Evolutionary conservation across 257 asterid species (phyloP).

Genomic region (Paraleonurus japonicus): DNA sequence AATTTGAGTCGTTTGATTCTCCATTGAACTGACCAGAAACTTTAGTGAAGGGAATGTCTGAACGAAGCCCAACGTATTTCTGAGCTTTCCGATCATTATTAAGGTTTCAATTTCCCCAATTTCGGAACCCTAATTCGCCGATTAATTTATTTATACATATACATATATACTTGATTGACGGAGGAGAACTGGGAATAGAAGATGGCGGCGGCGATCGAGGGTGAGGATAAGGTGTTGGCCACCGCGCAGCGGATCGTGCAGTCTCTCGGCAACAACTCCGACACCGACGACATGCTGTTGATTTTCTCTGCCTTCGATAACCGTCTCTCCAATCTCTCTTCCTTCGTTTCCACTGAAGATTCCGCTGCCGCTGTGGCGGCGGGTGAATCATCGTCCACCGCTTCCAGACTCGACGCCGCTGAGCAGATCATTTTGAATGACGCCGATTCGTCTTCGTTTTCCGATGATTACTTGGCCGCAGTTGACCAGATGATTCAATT

Average conservation of each 20-base stretch:
- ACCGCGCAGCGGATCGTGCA: slow-evolving; percentile 94
- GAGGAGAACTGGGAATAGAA: not conserved
- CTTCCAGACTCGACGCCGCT: slow-evolving; percentile 53
- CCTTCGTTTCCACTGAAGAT: slow-evolving; percentile 39
- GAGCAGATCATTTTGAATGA: slow-evolving; percentile 50
- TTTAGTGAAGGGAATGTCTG: not conserved
- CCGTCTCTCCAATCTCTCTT: slow-evolving; percentile 70
- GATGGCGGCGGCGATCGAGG: slow-evolving; percentile 72
- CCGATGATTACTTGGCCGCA: slow-evolving; percentile 55
- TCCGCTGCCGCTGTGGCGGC: slow-evolving; percentile 32
- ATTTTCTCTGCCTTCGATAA: slow-evolving; percentile 77
- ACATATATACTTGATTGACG: not conserved
- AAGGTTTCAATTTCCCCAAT: slow-evolving; percentile 19
- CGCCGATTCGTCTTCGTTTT: slow-evolving; percentile 38
- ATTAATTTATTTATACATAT: not conserved
- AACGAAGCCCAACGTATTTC: not conserved
- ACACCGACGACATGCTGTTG: slow-evolving; percentile 70
- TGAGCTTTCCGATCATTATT: not conserved
- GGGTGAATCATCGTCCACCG: slow-evolving; percentile 28
- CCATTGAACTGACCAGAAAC: not conserved
- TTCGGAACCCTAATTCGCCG: slow-evolving; percentile 37
- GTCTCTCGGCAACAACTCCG: slow-evolving; percentile 58
- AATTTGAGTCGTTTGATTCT: not conserved
- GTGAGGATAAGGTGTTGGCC: slow-evolving; percentile 77
- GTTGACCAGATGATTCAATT: slow-evolving; percentile 72